A percentile compares a stretch with the other conserved stretches of the same genome.
Evolutionary conservation across 2,329 filamentous ascomycete genomes (phyloP).

Genomic region (Capronia epimyces): DNA sequence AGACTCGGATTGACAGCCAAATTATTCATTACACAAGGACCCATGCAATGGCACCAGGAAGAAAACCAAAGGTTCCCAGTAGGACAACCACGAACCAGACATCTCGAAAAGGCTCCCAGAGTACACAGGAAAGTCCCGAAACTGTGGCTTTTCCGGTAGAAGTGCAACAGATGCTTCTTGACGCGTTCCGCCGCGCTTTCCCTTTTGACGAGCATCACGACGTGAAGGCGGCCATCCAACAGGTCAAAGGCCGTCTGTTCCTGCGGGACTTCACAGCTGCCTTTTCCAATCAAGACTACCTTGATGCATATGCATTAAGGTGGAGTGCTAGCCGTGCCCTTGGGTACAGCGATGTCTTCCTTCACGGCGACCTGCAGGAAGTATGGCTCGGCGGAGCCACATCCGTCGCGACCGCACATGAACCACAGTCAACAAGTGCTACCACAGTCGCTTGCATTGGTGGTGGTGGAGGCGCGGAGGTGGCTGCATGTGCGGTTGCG

Average conservation of each 20-base stretch:
- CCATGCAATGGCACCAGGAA: conserved; percentile 13
- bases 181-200: conserved; percentile 67
- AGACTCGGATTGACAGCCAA: neutral
- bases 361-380: conserved; percentile 17
- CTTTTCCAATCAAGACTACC: conserved; percentile 64
- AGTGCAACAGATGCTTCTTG: conserved; percentile 64
- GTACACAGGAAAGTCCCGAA: conserved; percentile 8
- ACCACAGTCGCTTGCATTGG: conserved; percentile 53
- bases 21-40: neutral
- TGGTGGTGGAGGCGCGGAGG: conserved; percentile 61
- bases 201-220: conserved; percentile 43
- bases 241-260: conserved; percentile 79
- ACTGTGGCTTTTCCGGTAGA: conserved; percentile 40
- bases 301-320: conserved; percentile 77
- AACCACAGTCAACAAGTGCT: conserved; percentile 13
- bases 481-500: conserved; percentile 55
- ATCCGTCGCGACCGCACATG: neutral
- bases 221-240: conserved; percentile 60
- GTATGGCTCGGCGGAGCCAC: conserved; percentile 16
- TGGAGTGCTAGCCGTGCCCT: conserved; percentile 87
- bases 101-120: conserved; percentile 1
- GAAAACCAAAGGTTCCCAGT: conserved; percentile 11
- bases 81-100: conserved; percentile 2
- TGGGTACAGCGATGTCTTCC: conserved; percentile 65
- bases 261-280: conserved; percentile 76